Evolutionary conservation across 495 filamentous ascomycete genomes (phyloP).

Genomic region (Penicilliopsis zonata): DNA sequence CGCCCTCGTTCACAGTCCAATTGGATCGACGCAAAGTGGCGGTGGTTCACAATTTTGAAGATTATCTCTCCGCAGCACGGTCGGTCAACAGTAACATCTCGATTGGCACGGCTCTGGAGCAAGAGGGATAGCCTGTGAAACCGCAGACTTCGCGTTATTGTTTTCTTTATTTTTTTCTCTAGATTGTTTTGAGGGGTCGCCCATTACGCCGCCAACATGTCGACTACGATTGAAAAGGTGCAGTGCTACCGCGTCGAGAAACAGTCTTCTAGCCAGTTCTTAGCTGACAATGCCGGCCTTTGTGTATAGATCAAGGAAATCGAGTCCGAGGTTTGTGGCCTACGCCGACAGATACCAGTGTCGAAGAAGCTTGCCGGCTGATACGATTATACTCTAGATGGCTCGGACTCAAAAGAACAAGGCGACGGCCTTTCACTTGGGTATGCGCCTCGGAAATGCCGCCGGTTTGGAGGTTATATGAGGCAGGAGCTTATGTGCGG

Average conservation of each 20-base stretch:
- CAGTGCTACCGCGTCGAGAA: slow-evolving; percentile 10
- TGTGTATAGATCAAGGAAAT: slow-evolving; percentile 88
- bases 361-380: slow-evolving; percentile 5
- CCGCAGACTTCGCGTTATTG: too few species aligned
- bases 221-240: slow-evolving; percentile 95
- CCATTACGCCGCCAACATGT: slow-evolving; percentile 50
- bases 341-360: background rate
- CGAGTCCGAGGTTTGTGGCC: slow-evolving; percentile 70
- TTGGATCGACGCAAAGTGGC: slow-evolving; percentile 17
- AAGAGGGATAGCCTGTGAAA: too few species aligned
- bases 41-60: slow-evolving; percentile 9
- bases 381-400: slow-evolving; percentile 48
- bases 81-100: too few species aligned
- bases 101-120: too few species aligned
- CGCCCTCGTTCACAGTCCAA: slow-evolving; percentile 6
- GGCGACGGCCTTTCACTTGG: slow-evolving; percentile 76
- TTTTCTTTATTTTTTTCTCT: background rate
- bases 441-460: slow-evolving; percentile 20
- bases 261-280: slow-evolving; percentile 6
- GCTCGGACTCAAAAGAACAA: slow-evolving; percentile 97
- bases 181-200: slow-evolving; percentile 9
- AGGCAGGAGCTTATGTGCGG: slow-evolving; percentile 14
- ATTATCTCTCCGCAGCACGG: background rate
- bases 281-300: slow-evolving; percentile 13
- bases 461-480: slow-evolving; percentile 1